These are phyloP conservation scores for Zalaria obscura DNA, from an alignment of 2,329 filamentous ascomycete species.

Conservation along the genomic window DNA sequence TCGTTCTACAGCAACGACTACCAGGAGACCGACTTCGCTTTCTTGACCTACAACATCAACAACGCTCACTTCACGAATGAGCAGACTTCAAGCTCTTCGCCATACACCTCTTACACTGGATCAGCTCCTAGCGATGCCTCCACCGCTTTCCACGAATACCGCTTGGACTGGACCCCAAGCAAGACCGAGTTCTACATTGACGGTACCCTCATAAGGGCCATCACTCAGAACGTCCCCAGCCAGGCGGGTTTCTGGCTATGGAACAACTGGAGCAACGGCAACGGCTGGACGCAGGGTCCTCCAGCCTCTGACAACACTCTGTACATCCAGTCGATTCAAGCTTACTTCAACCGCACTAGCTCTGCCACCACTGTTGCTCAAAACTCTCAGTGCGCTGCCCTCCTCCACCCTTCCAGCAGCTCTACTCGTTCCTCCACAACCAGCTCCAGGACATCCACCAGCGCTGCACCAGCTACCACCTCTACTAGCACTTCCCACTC, in stretches of 20 bases:
- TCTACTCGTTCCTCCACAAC: background rate
- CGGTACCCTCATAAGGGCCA: constrained; percentile 41
- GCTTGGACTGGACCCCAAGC: constrained; percentile 56
- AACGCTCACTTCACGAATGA: constrained; percentile 37
- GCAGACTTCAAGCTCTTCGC: constrained; percentile 48
- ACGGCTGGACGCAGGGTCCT: constrained; percentile 60
- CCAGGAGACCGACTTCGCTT: constrained; percentile 67
- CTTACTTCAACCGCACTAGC: constrained; percentile 32
- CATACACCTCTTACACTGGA: constrained; percentile 46
- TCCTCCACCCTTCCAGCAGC: background rate
- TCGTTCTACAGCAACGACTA: constrained; percentile 74
- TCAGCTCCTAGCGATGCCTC: constrained; percentile 44
- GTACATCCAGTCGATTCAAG: constrained; percentile 56
- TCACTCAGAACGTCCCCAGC: constrained; percentile 33
- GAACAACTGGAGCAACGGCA: constrained; percentile 59
- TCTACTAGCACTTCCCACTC: background rate
- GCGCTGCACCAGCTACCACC: too few relatives aligned
- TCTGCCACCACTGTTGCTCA: background rate
- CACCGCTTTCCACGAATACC: constrained; percentile 65
- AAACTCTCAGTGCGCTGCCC: background rate
- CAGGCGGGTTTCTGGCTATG: constrained; percentile 52
- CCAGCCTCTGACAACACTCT: constrained; percentile 47
- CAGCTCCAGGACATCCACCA: background rate
- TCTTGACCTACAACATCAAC: constrained; percentile 3
- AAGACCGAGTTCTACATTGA: constrained; percentile 58